phyloP scores from a whole-genome alignment of 192 early-diverging fungal genomes.

The Umbelopsis ramanniana region DNA sequence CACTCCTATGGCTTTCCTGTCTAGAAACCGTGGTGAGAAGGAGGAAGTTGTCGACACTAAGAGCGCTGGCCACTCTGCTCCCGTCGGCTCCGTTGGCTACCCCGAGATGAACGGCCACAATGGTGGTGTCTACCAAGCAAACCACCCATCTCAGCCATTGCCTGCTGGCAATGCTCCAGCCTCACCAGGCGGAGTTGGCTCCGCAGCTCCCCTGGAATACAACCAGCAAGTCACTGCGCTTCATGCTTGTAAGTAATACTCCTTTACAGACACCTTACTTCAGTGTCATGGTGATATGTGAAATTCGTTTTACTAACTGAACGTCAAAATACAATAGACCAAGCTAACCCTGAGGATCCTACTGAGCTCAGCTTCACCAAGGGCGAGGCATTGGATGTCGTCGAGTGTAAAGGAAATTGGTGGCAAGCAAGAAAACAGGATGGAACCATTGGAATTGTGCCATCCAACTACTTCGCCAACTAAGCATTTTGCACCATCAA shows the following conservation, averaged over 20 bases:
- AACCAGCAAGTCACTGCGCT: conserved; percentile 71
- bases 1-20: not conserved
- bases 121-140: conserved; percentile 10
- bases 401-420: conserved; percentile 95
- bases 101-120: conserved; percentile 22
- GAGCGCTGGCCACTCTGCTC: conserved; percentile 14
- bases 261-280: not conserved
- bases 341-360: conserved; percentile 88
- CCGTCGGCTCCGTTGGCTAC: not conserved
- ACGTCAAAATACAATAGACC: conserved; percentile 50
- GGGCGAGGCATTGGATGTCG: conserved; percentile 84
- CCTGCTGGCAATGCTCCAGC: not conserved
- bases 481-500: not conserved
- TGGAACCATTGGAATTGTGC: conserved; percentile 85
- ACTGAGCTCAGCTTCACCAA: conserved; percentile 90
- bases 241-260: conserved; percentile 58
- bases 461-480: conserved; percentile 74
- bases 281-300: not conserved
- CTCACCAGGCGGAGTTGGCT: conserved; percentile 6
- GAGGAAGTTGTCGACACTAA: conserved; percentile 3
- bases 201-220: conserved; percentile 42
- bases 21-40: conserved; percentile 12
- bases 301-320: not conserved
- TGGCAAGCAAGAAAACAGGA: conserved; percentile 91
- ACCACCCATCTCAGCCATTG: conserved; percentile 11